A percentile compares a stretch with the other conserved stretches of the same genome.
Conservation (phyloP, 2,329 filamentous ascomycete genomes). For the Hypoxylon sp. region DNA sequence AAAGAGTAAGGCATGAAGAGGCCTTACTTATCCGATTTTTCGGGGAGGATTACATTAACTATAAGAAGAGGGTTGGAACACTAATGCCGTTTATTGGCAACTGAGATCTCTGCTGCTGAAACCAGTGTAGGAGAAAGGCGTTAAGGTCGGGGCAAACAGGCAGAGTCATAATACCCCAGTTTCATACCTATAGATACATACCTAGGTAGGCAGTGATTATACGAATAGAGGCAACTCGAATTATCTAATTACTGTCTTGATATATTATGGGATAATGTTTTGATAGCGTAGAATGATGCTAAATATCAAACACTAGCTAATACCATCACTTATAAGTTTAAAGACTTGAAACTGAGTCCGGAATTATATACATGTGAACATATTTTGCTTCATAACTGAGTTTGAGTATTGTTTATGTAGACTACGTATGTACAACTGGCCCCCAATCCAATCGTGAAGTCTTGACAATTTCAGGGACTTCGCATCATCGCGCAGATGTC, state of each 20-base stretch:
- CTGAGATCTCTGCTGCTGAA: slow-evolving; percentile 27
- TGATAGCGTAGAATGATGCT: background rate
- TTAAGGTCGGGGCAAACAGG: slow-evolving; percentile 23
- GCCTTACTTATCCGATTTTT: slow-evolving; percentile 84
- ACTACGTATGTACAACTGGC: too few relatives aligned
- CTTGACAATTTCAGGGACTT: background rate
- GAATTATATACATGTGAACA: background rate
- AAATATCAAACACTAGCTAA: background rate
- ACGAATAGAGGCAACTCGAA: slow-evolving; percentile 9
- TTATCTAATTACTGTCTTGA: background rate
- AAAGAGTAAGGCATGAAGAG: slow-evolving; percentile 84
- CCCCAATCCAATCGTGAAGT: background rate
- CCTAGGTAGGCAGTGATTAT: background rate
- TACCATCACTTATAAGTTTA: background rate
- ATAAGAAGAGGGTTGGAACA: slow-evolving; percentile 78
- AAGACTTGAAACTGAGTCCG: background rate
- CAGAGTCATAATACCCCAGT: slow-evolving; percentile 26
- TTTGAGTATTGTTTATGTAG: too few relatives aligned
- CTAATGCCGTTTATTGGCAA: slow-evolving; percentile 81
- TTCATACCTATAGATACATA: background rate
- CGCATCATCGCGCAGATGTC: background rate
- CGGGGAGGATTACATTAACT: slow-evolving; percentile 82
- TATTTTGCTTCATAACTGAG: background rate
- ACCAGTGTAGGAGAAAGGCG: slow-evolving; percentile 18
- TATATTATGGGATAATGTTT: too few relatives aligned